A percentile compares a stretch with the other conserved stretches of the same genome.
Conservation (phyloP, 768 basidiomycete species). For the Calocera cornea region DNA sequence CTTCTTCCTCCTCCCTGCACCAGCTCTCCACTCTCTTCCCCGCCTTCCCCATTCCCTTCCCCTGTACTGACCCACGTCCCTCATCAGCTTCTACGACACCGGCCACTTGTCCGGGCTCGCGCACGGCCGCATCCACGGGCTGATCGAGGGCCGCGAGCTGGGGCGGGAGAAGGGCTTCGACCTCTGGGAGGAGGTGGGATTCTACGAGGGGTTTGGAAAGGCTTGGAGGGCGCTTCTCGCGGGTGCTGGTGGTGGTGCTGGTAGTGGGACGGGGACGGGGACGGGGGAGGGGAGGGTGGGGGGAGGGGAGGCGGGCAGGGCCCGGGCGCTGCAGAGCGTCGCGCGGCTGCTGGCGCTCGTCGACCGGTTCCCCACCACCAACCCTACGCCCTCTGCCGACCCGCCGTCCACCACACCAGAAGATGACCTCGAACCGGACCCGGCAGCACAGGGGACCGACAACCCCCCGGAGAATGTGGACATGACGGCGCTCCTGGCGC, state of each 20-base stretch:
- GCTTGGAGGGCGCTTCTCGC: slow-evolving; percentile 36
- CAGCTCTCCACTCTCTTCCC: too few relatives aligned
- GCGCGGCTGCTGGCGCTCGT: slow-evolving; percentile 58
- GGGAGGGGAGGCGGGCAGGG: slow-evolving; percentile 5
- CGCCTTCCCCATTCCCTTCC: neutral
- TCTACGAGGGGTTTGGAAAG: slow-evolving; percentile 71
- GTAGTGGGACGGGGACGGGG: neutral
- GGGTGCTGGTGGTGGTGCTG: slow-evolving; percentile 1
- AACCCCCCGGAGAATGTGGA: slow-evolving; percentile 32
- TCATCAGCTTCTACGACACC: slow-evolving; percentile 55
- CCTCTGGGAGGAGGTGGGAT: slow-evolving; percentile 95
- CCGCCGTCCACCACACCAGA: slow-evolving; percentile 14
- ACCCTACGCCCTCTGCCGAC: slow-evolving; percentile 38
- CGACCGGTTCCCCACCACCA: slow-evolving; percentile 58
- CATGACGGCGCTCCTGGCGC: slow-evolving; percentile 59
- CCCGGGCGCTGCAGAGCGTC: slow-evolving; percentile 44
- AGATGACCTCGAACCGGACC: slow-evolving; percentile 18
- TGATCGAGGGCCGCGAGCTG: slow-evolving; percentile 80
- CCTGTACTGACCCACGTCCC: neutral
- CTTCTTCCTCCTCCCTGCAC: neutral
- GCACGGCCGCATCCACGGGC: slow-evolving; percentile 79
- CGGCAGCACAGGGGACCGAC: neutral
- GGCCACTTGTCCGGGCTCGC: slow-evolving; percentile 67
- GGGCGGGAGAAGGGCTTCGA: slow-evolving; percentile 86
- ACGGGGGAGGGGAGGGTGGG: neutral